Conservation (phyloP, 345 rosid genomes). For the Draba incana region DNA sequence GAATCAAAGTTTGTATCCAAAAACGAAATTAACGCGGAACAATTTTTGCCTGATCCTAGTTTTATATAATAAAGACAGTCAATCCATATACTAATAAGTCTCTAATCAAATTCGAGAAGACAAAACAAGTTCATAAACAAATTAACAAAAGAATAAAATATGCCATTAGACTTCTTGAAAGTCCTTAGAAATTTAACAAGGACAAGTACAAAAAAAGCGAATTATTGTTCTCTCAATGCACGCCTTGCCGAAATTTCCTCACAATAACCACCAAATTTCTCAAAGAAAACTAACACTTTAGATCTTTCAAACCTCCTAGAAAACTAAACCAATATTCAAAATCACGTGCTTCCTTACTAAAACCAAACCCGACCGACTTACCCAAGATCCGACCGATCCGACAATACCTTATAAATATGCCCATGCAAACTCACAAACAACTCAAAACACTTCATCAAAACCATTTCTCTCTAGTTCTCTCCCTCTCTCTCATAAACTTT, state of each 20-base stretch:
- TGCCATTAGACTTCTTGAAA: constrained; percentile 39
- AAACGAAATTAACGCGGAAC: neutral
- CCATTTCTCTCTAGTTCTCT: neutral
- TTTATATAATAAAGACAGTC: constrained; percentile 15
- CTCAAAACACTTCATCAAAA: constrained; percentile 37
- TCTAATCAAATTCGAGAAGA: constrained; percentile 25
- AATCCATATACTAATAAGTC: constrained; percentile 10
- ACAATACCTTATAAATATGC: constrained; percentile 23
- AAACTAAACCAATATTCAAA: constrained; percentile 33
- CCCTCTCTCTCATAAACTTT: neutral
- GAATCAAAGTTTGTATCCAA: neutral
- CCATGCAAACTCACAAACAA: constrained; percentile 37
- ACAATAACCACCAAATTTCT: constrained; percentile 36
- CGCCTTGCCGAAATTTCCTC: constrained; percentile 38
- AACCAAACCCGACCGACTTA: neutral
- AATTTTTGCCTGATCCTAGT: neutral
- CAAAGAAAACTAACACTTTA: neutral
- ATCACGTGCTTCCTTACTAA: constrained; percentile 30
- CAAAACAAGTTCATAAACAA: constrained; percentile 23
- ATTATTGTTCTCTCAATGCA: constrained; percentile 18
- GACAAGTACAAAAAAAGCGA: constrained; percentile 9
- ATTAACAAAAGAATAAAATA: constrained; percentile 15
- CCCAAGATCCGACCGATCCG: neutral
- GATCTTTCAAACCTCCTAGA: constrained; percentile 37
- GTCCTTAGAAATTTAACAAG: constrained; percentile 42